Conservation (phyloP, 2,329 filamentous ascomycete genomes). For the Lasiodiplodia gonubiensis region DNA sequence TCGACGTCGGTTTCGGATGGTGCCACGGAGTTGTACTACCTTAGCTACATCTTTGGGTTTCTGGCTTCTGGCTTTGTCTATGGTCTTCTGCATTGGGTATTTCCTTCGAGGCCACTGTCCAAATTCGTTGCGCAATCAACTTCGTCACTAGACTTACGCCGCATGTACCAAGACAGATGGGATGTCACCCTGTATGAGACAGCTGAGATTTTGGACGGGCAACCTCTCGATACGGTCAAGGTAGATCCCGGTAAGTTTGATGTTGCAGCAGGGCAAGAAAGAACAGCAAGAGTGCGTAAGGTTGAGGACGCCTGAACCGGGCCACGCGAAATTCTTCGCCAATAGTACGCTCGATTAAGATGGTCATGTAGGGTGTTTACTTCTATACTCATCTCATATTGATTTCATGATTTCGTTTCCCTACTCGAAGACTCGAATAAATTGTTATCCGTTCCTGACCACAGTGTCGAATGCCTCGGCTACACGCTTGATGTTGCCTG, state of each 20-base stretch:
- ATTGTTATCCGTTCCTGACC: background rate
- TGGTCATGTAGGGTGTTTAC: too few relatives aligned
- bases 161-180: constrained; percentile 1
- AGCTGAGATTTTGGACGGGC: background rate
- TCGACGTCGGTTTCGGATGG: background rate
- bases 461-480: background rate
- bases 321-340: too few relatives aligned
- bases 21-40: constrained; percentile 6
- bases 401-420: too few relatives aligned
- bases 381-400: too few relatives aligned
- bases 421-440: too few relatives aligned
- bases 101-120: background rate
- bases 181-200: background rate
- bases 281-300: too few relatives aligned
- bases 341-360: too few relatives aligned
- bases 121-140: background rate
- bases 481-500: background rate
- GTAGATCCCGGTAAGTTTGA: background rate
- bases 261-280: too few relatives aligned
- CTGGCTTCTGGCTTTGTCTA: background rate
- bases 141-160: background rate
- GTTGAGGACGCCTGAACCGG: too few relatives aligned
- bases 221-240: background rate
- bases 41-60: constrained; percentile 8
- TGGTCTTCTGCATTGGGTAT: background rate